Evolutionary conservation across 805 yeast genomes (phyloP).

Genomic region (Scheffersomyces ergatensis): DNA sequence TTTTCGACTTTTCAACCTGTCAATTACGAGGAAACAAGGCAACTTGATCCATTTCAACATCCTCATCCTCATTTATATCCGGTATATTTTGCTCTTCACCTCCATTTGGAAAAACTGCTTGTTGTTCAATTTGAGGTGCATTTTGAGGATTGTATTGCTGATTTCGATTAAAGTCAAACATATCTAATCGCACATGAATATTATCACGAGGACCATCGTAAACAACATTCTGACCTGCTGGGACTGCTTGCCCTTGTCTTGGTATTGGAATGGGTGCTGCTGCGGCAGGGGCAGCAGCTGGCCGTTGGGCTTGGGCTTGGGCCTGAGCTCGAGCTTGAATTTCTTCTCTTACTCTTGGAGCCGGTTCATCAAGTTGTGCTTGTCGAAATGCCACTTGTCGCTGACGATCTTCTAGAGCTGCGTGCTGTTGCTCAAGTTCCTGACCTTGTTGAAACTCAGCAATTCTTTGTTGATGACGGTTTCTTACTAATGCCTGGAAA

Average conservation of each 20-base stretch:
- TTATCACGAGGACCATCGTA: too few species aligned
- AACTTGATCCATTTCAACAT: conserved; percentile 30
- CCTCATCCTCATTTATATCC: conserved; percentile 22
- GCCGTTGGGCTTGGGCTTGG: conserved; percentile 1
- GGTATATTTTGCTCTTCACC: conserved; percentile 18
- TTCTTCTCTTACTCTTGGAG: neutral
- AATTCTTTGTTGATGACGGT: conserved; percentile 24
- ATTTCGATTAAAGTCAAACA: neutral
- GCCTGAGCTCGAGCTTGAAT: neutral
- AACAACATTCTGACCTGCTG: conserved; percentile 7
- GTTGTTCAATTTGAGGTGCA: conserved; percentile 42
- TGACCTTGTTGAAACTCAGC: conserved; percentile 5
- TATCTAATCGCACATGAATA: neutral
- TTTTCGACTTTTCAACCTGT: too few species aligned
- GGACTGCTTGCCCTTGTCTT: conserved; percentile 3
- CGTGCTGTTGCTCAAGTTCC: conserved; percentile 5
- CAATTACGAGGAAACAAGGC: conserved; percentile 24
- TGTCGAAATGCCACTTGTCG: neutral
- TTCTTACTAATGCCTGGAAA: conserved; percentile 25
- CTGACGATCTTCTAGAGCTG: too few species aligned
- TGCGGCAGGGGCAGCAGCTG: neutral
- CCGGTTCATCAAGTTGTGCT: neutral
- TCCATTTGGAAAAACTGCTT: conserved; percentile 35
- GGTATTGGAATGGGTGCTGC: too few species aligned
- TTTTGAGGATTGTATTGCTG: conserved; percentile 19